phyloP scores from a whole-genome alignment of 1,284 basidiomycete genomes.

The Exobasidium cylindrosporum region DNA sequence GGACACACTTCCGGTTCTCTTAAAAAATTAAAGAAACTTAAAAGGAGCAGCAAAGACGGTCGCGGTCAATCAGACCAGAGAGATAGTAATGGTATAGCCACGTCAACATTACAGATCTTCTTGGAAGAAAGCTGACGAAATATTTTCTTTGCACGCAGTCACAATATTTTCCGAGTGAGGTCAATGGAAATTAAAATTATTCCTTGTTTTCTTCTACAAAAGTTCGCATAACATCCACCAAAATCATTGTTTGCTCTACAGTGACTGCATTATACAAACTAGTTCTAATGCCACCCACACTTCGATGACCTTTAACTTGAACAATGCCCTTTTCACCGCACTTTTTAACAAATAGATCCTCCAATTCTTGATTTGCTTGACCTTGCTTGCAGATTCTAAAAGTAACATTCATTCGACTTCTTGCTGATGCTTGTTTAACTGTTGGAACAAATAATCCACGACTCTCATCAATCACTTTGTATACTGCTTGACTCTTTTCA shows the following conservation, averaged over 20 bases:
- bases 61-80: no score
- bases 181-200: no score
- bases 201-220: constrained; percentile 52
- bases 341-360: constrained; percentile 39
- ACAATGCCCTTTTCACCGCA: constrained; percentile 39
- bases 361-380: constrained; percentile 38
- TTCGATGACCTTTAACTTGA: constrained; percentile 46
- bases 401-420: constrained; percentile 53
- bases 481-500: constrained; percentile 37
- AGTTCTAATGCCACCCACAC: constrained; percentile 67
- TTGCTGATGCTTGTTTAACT: constrained; percentile 36
- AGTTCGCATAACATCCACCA: constrained; percentile 60
- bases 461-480: constrained; percentile 39
- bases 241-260: constrained; percentile 65
- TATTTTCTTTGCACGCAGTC: no score
- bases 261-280: constrained; percentile 94
- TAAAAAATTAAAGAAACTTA: no score
- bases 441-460: constrained; percentile 36
- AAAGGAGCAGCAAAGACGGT: no score
- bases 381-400: constrained; percentile 38
- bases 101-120: no score
- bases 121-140: no score
- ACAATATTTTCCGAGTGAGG: no score
- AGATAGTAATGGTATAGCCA: no score
- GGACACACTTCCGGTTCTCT: no score